These are phyloP conservation scores for Penicillium pulvis DNA, from an alignment of 495 filamentous ascomycete genomes.

Conservation along the genomic window DNA sequence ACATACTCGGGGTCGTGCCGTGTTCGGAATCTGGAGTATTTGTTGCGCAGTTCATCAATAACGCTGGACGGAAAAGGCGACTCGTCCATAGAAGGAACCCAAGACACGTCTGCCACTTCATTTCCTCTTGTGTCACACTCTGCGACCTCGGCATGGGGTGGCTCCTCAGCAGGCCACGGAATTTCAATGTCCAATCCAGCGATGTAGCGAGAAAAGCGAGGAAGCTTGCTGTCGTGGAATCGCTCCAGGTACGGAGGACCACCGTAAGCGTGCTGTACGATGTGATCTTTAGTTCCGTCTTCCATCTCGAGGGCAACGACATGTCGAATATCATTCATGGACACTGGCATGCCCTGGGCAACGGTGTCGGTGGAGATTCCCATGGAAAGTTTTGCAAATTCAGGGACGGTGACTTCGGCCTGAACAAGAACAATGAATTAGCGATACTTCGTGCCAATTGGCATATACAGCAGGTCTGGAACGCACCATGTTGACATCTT, in stretches of 20 bases:
- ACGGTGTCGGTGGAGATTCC: slow-evolving; percentile 44
- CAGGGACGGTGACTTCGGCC: slow-evolving; percentile 60
- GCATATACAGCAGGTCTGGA: not conserved
- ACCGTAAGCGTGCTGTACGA: slow-evolving; percentile 67
- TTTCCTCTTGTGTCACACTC: slow-evolving; percentile 66
- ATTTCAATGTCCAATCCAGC: slow-evolving; percentile 57
- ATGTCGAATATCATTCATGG: slow-evolving; percentile 73
- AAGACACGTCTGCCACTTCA: slow-evolving; percentile 74
- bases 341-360: slow-evolving; percentile 52
- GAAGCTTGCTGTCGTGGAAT: slow-evolving; percentile 34
- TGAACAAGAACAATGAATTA: slow-evolving; percentile 30
- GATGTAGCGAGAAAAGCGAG: slow-evolving; percentile 46
- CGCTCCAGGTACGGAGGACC: slow-evolving; percentile 38
- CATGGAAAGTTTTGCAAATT: slow-evolving; percentile 50
- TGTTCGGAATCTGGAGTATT: slow-evolving; percentile 80
- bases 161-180: slow-evolving; percentile 66
- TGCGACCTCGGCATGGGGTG: slow-evolving; percentile 49
- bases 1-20: slow-evolving; percentile 68
- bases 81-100: slow-evolving; percentile 68
- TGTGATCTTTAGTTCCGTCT: slow-evolving; percentile 67
- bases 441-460: slow-evolving; percentile 1
- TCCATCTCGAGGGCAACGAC: slow-evolving; percentile 69
- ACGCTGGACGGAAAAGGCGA: slow-evolving; percentile 79
- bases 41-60: slow-evolving; percentile 85
- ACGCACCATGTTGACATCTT: slow-evolving; percentile 69